Evolutionary conservation across 2,329 filamentous ascomycete genomes (phyloP).

Genomic region (Penicillium vulpinum): DNA sequence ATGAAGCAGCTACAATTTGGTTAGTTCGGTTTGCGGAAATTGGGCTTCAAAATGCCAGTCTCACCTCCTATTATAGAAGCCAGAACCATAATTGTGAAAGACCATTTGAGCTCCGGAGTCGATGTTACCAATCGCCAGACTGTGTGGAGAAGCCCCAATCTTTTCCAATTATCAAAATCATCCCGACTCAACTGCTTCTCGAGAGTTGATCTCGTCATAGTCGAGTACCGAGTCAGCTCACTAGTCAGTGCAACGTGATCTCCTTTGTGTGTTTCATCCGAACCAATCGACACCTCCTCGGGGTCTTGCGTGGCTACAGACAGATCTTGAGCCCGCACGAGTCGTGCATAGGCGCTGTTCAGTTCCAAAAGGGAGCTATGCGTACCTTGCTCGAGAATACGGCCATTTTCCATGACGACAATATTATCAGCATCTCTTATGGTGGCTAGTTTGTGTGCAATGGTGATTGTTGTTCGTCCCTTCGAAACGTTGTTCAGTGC

Average conservation of each 20-base stretch:
- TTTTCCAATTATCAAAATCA: constrained; percentile 11
- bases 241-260: neutral
- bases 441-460: constrained; percentile 49
- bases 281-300: constrained; percentile 12
- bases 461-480: constrained; percentile 44
- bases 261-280: neutral
- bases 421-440: constrained; percentile 49
- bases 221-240: constrained; percentile 3
- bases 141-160: constrained; percentile 3
- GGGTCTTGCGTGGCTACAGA: constrained; percentile 21
- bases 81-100: neutral
- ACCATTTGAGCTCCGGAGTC: constrained; percentile 4
- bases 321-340: constrained; percentile 52
- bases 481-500: constrained; percentile 73
- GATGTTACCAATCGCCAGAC: constrained; percentile 1
- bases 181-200: constrained; percentile 2
- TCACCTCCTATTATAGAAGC: constrained; percentile 5
- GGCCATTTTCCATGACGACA: constrained; percentile 46
- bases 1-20: constrained; percentile 41
- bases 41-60: neutral
- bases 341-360: constrained; percentile 38
- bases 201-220: neutral
- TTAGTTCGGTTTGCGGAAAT: neutral
- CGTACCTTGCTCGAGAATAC: constrained; percentile 47
- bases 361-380: constrained; percentile 40